Percentiles rank a stretch among this genome's conserved stretches.
These are phyloP conservation scores for Penicillium brasilianum DNA, from an alignment of 2,329 filamentous ascomycete genomes.

Conservation along the genomic window DNA sequence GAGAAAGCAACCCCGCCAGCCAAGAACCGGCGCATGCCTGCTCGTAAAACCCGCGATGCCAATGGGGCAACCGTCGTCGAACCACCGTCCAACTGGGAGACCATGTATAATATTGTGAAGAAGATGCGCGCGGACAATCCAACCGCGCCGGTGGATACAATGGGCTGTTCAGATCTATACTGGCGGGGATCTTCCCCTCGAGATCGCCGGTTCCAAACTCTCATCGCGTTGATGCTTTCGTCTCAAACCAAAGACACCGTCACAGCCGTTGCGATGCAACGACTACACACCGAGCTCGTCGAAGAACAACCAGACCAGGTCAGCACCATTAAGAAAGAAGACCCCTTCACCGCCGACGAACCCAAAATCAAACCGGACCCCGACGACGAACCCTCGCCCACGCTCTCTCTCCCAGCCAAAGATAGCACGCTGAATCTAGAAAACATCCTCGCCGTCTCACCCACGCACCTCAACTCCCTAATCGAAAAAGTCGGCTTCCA, in stretches of 20 bases:
- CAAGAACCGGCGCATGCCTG: constrained; percentile 47
- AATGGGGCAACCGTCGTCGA: constrained; percentile 44
- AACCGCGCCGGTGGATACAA: constrained; percentile 87
- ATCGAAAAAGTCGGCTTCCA: constrained; percentile 90
- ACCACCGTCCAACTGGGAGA: constrained; percentile 82
- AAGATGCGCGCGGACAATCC: constrained; percentile 74
- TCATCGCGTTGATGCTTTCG: constrained; percentile 86
- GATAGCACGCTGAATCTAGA: constrained; percentile 69
- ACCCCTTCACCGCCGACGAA: not conserved
- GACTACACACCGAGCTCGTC: constrained; percentile 74
- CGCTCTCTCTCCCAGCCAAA: constrained; percentile 29
- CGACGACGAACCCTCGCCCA: constrained; percentile 25
- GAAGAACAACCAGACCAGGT: constrained; percentile 21
- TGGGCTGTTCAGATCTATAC: constrained; percentile 75
- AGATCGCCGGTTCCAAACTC: constrained; percentile 80
- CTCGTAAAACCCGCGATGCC: constrained; percentile 46
- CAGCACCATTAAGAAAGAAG: constrained; percentile 18
- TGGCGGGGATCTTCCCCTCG: constrained; percentile 50
- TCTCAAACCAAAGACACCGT: constrained; percentile 94
- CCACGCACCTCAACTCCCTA: constrained; percentile 69
- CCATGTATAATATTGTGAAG: constrained; percentile 76
- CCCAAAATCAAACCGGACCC: constrained; percentile 34
- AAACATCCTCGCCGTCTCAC: constrained; percentile 74
- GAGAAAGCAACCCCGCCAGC: constrained; percentile 30
- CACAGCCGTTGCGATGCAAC: constrained; percentile 80